A percentile compares a stretch with the other conserved stretches of the same genome.
phyloP scores from a whole-genome alignment of 371 early-diverging fungal species.

The Nosema muscidifuracis region DNA sequence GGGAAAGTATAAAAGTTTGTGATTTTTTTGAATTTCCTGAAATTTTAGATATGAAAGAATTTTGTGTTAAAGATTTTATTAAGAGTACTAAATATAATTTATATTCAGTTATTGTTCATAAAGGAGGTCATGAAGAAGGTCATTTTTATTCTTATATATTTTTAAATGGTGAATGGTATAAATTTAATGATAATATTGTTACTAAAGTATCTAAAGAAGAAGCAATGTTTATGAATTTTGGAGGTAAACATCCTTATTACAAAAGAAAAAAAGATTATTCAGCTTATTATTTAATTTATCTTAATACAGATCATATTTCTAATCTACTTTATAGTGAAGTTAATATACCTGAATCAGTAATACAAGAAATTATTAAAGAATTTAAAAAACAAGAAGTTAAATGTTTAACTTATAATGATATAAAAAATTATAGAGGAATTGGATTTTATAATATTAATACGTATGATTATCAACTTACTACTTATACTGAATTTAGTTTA shows the following conservation, averaged over 20 bases:
- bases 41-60: slow-evolving; percentile 67
- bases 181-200: slow-evolving; percentile 93
- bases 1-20: slow-evolving; percentile 68
- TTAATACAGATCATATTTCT: slow-evolving; percentile 21
- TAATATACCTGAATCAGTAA: slow-evolving; percentile 1
- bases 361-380: slow-evolving; percentile 3
- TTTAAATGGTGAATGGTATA: slow-evolving; percentile 72
- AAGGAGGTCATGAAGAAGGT: slow-evolving; percentile 84
- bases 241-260: slow-evolving; percentile 63
- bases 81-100: slow-evolving; percentile 32
- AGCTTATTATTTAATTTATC: slow-evolving; percentile 62
- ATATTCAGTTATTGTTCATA: slow-evolving; percentile 82
- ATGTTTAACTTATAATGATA: slow-evolving; percentile 12
- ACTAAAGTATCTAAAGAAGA: slow-evolving; percentile 73
- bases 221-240: slow-evolving; percentile 75
- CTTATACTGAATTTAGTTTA: slow-evolving; percentile 14
- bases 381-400: slow-evolving; percentile 12
- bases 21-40: slow-evolving; percentile 89
- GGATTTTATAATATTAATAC: slow-evolving; percentile 24
- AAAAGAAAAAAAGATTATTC: slow-evolving; percentile 45
- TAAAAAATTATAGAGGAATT: slow-evolving; percentile 23
- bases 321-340: slow-evolving; percentile 4
- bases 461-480: slow-evolving; percentile 22
- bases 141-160: slow-evolving; percentile 82
- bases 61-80: slow-evolving; percentile 3